Base-by-base conservation (phyloP, 2,329 filamentous ascomycete species). In the Lachnellula willkommii region DNA sequence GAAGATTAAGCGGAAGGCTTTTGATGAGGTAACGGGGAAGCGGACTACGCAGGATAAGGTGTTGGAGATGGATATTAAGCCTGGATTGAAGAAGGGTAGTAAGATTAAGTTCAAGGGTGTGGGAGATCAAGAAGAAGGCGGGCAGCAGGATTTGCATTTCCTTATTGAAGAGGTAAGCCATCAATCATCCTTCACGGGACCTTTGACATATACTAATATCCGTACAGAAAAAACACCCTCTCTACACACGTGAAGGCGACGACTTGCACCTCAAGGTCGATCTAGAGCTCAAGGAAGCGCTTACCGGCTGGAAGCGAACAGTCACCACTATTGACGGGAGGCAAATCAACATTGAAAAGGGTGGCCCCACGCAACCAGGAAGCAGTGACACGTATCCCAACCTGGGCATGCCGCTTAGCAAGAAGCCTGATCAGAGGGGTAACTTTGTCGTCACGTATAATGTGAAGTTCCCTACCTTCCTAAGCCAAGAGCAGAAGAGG, bases 61-160 rank as follows among this genome's bases (percentile, higher is more conserved):
- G 17, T 77, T 99, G 32, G 91, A 95, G 69, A 93, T 97, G 52
- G 90, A 91, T 47, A 96, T 99, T 75, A 97, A 96, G 76, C 86
- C 90, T 5, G 94, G 94, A 57, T 76, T 97, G 73, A 96, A 97
- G 76, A 92, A 95, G 66, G 94, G 94, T 32, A 95, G 90, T 68
- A 99, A 97, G 79, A 96, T 99, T 74, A 96, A 96, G 75, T 99
- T 96, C 70, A 89, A 89, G 69, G 91, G 93, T 43, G 92, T 99
- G n/a, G 94, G 94, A 11, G 94, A 99, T 72, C 92, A 97, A 71
- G 91, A 96, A 59, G 94, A 97, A 69, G 94, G 94, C 43, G 93
- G 93, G 14, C 89, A 91, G 57, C 94, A 99, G 72, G 94, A 99
- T 73, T 74, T 99, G 52, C 92, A 96, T 71, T 95, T 99, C 67